phyloP scores from a whole-genome alignment of 352 stramenopile genomes.

The Phytophthora pini region DNA sequence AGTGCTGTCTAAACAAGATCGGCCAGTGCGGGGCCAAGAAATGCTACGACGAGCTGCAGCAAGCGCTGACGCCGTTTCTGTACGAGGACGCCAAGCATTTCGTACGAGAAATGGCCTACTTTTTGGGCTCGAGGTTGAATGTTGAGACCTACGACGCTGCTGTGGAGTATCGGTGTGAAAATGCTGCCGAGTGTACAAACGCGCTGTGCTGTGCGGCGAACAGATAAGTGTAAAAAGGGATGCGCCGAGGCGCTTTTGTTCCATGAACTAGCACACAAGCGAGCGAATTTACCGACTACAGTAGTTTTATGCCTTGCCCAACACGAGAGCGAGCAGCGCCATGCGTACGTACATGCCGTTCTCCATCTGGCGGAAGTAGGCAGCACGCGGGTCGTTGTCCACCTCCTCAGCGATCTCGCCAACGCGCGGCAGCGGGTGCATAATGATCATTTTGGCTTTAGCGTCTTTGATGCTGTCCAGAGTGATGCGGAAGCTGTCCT shows the following conservation, averaged over 20 bases:
- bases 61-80: conserved; percentile 66
- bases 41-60: conserved; percentile 54
- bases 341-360: conserved; percentile 99
- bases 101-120: conserved; percentile 67
- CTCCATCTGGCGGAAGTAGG: conserved; percentile 98
- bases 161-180: conserved; percentile 69
- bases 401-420: conserved; percentile 98
- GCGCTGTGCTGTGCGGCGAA: conserved; percentile 40
- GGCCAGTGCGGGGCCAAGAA: conserved; percentile 38
- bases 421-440: conserved; percentile 98
- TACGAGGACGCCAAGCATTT: conserved; percentile 67
- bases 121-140: conserved; percentile 72
- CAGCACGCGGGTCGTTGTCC: conserved; percentile 94
- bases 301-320: conserved; percentile 76
- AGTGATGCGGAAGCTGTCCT: conserved; percentile 90
- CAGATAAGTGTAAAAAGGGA: conserved; percentile 25
- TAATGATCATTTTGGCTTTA: conserved; percentile 95
- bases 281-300: conserved; percentile 1
- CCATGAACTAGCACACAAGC: conserved; percentile 24
- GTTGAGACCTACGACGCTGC: conserved; percentile 70
- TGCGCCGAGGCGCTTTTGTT: conserved; percentile 16
- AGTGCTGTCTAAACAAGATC: conserved; percentile 66
- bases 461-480: conserved; percentile 72
- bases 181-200: conserved; percentile 43
- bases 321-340: conserved; percentile 95